Evolutionary conservation across 2,329 filamentous ascomycete genomes (phyloP), one percentile per base, ranked within the genome.

Genomic region (Colletotrichum sp.): DNA sequence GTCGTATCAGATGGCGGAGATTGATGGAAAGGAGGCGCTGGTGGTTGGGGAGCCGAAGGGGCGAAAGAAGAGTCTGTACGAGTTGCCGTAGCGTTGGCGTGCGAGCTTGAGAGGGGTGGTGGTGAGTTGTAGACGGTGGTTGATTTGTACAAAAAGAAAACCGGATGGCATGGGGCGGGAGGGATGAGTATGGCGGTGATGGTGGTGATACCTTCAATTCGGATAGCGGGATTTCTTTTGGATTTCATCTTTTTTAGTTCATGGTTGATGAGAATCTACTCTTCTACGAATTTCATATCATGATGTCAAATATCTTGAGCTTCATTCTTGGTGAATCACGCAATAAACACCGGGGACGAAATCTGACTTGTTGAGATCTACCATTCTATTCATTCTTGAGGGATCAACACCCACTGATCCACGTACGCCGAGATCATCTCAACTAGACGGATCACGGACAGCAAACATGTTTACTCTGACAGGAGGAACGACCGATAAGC

Each of bases 51-150:
- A 66, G 64, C 57, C 70, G 13, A 55, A 68, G 16, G 57, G n/a
- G 64, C 67, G 70, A 58, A 68, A 58, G 64, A 75, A 75, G 73
- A 75, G 73, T 24, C 8, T 75, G 32, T 73, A 75, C 8, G 73
- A 75, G 73, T 43, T 75, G 57, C 73, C 73, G 21, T 73, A 68
- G 61, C 28, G 55, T 34, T 52, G 30, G 58, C 26, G 10, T 32
- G 58, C 32, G 30, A 32, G 58, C 12, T n/a, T 63, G 18, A 16
- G 8, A 21, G 3, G 21, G 30, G 15, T 9, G 8, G 15, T 16
- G 18, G 15, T 18, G 48, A 34, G 8, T 16, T 58, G 55, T 58
- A 16, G 57, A 30, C 24, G 32, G 21, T 7, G 28, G 26, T 32
- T 9, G 57, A 26, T 26, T 10, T 7, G 6, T 48, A 28, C 12